phyloP scores from a whole-genome alignment of 2,329 filamentous ascomycete species.

The Ophiocordyceps sinensis region DNA sequence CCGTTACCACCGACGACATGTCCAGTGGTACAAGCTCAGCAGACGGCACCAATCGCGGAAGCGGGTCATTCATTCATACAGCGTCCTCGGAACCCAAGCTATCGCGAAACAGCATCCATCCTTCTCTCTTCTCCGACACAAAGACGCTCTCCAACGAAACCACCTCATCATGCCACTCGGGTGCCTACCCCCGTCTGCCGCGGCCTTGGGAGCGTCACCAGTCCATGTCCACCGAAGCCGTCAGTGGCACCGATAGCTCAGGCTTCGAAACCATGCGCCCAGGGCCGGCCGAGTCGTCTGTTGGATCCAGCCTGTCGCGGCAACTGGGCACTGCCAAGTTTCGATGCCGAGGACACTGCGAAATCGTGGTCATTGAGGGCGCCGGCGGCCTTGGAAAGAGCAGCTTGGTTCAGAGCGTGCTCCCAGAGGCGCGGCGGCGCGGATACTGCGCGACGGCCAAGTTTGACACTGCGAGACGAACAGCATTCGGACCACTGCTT shows the following conservation, averaged over 20 bases:
- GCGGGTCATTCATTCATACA: slow-evolving; percentile 34
- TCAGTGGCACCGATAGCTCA: slow-evolving; percentile 29
- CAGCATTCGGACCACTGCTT: slow-evolving; percentile 47
- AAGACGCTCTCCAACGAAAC: slow-evolving; percentile 29
- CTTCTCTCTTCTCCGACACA: slow-evolving; percentile 25
- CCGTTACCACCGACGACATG: slow-evolving; percentile 31
- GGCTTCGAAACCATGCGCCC: slow-evolving; percentile 27
- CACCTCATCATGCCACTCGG: slow-evolving; percentile 30
- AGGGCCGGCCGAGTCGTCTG: slow-evolving; percentile 27
- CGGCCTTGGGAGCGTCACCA: slow-evolving; percentile 38
- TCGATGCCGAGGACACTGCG: slow-evolving; percentile 45
- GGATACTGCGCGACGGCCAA: slow-evolving; percentile 54
- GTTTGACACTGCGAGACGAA: slow-evolving; percentile 46
- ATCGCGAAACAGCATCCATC: slow-evolving; percentile 23
- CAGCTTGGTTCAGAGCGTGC: slow-evolving; percentile 47
- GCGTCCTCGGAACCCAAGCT: slow-evolving; percentile 25
- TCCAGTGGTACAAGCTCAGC: slow-evolving; percentile 46
- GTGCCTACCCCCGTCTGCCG: slow-evolving; percentile 19
- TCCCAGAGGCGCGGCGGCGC: slow-evolving; percentile 43
- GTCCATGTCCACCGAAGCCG: slow-evolving; percentile 33
- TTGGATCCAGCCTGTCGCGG: slow-evolving; percentile 33
- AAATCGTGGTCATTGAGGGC: slow-evolving; percentile 47
- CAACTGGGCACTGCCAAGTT: slow-evolving; percentile 44
- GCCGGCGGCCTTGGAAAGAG: slow-evolving; percentile 51
- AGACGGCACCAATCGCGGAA: slow-evolving; percentile 34